These are phyloP conservation scores for Oehlia diaphana DNA, from an alignment of 192 early-diverging fungal species.

Conservation along the genomic window DNA sequence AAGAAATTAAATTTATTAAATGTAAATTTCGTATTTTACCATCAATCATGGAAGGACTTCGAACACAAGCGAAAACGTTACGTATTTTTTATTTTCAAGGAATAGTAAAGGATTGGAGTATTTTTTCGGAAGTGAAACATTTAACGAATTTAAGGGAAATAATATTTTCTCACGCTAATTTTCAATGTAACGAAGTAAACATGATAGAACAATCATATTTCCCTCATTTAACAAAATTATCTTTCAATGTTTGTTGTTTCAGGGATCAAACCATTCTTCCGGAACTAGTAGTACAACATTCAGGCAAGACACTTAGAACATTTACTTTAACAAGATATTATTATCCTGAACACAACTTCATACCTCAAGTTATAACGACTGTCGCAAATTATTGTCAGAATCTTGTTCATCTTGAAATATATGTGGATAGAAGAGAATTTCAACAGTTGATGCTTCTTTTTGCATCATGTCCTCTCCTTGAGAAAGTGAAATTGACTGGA, in stretches of 20 bases:
- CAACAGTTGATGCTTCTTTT: not conserved
- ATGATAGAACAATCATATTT: constrained; percentile 3
- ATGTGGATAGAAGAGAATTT: not conserved
- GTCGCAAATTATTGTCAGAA: constrained; percentile 12
- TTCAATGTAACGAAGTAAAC: not conserved
- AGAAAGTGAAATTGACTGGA: not conserved
- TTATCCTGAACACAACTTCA: not conserved
- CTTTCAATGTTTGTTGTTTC: constrained; percentile 1
- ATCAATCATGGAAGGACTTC: constrained; percentile 8
- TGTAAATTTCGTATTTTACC: not conserved
- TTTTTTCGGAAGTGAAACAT: not conserved
- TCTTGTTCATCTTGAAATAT: not conserved
- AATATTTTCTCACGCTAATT: not conserved
- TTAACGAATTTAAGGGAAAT: not conserved
- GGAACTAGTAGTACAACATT: constrained; percentile 1
- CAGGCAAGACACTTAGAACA: constrained; percentile 1
- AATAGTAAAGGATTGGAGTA: constrained; percentile 7
- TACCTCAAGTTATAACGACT: not conserved
- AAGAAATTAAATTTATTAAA: constrained; percentile 12
- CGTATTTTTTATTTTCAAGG: constrained; percentile 1
- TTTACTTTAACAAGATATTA: not conserved
- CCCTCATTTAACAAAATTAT: not conserved
- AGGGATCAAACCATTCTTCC: not conserved
- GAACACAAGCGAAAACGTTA: constrained; percentile 3
- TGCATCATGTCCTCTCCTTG: not conserved